Evolutionary conservation across 2,329 filamentous ascomycete species (phyloP).

Genomic region (Exophiala calicioides): DNA sequence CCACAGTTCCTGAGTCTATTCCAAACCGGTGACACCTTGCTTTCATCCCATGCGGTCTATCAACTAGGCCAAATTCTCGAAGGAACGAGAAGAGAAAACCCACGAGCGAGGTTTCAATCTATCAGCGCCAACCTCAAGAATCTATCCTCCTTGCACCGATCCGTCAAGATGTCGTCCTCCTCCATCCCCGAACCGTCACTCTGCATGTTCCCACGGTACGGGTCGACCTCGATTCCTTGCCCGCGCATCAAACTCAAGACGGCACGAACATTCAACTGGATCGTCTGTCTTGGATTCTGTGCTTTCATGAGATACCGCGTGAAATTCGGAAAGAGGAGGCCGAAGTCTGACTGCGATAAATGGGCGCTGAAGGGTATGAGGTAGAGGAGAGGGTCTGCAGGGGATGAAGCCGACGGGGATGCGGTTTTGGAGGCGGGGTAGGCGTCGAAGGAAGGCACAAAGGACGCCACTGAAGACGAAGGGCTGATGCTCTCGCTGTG

Average conservation of each 20-base stretch:
- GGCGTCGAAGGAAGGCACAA: conserved; percentile 13
- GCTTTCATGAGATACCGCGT: conserved; percentile 53
- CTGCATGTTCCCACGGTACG: conserved; percentile 2
- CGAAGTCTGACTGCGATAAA: conserved; percentile 81
- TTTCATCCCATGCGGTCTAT: no score
- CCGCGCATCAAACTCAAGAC: conserved; percentile 32
- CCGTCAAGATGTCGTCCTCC: conserved; percentile 14
- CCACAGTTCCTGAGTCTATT: no score
- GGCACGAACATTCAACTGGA: conserved; percentile 36
- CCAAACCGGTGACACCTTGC: no score
- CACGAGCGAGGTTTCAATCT: neutral
- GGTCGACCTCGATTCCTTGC: conserved; percentile 19
- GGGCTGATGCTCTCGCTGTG: conserved; percentile 6
- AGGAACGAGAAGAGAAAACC: neutral
- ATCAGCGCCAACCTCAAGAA: conserved; percentile 11
- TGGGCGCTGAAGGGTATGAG: conserved; percentile 75
- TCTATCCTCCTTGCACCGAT: conserved; percentile 17
- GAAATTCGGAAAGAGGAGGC: conserved; percentile 73
- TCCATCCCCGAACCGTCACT: neutral
- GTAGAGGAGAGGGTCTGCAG: conserved; percentile 65
- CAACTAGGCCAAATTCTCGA: no score
- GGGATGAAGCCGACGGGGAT: conserved; percentile 31
- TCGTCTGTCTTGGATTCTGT: conserved; percentile 36
- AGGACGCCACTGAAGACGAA: conserved; percentile 13
- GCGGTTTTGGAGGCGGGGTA: conserved; percentile 5